phyloP scores from a whole-genome alignment of 192 early-diverging fungal genomes.

The Coemansia sp. region DNA sequence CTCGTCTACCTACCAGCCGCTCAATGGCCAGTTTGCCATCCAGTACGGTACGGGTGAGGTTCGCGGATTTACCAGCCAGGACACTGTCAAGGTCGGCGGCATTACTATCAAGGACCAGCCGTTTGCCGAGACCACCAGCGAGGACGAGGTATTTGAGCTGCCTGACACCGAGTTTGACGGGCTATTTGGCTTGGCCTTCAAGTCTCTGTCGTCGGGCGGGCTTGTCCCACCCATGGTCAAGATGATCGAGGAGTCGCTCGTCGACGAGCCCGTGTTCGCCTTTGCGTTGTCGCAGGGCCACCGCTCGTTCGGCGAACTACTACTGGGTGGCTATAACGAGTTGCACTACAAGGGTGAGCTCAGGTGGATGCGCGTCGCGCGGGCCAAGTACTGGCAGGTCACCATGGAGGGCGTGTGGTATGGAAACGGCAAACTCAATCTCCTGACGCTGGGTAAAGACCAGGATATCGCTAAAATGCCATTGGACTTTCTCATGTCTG shows the following conservation, averaged over 20 bases:
- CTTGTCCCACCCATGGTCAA: slow-evolving; percentile 50
- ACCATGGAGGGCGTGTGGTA: slow-evolving; percentile 52
- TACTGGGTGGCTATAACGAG: slow-evolving; percentile 58
- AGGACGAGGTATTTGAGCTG: slow-evolving; percentile 51
- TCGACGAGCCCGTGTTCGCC: slow-evolving; percentile 51
- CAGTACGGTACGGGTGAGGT: slow-evolving; percentile 55
- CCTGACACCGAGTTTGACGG: slow-evolving; percentile 55
- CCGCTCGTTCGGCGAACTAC: slow-evolving; percentile 43
- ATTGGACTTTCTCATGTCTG: slow-evolving; percentile 30
- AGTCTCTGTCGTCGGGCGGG: slow-evolving; percentile 41
- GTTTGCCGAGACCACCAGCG: slow-evolving; percentile 52
- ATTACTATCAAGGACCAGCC: slow-evolving; percentile 53
- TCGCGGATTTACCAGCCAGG: slow-evolving; percentile 46
- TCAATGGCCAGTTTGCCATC: slow-evolving; percentile 46
- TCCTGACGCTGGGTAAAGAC: slow-evolving; percentile 47
- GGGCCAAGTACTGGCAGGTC: slow-evolving; percentile 63
- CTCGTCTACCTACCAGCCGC: slow-evolving; percentile 46
- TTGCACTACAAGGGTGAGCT: slow-evolving; percentile 58
- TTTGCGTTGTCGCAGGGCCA: slow-evolving; percentile 50
- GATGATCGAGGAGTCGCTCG: slow-evolving; percentile 46
- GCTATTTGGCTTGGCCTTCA: slow-evolving; percentile 56
- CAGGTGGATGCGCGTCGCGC: slow-evolving; percentile 55
- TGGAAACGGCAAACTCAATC: slow-evolving; percentile 49
- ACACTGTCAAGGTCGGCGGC: slow-evolving; percentile 47
- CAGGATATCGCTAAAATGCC: slow-evolving; percentile 33